Conservation (phyloP, 2,329 filamentous ascomycete genomes). For the Penicillium sp. region DNA sequence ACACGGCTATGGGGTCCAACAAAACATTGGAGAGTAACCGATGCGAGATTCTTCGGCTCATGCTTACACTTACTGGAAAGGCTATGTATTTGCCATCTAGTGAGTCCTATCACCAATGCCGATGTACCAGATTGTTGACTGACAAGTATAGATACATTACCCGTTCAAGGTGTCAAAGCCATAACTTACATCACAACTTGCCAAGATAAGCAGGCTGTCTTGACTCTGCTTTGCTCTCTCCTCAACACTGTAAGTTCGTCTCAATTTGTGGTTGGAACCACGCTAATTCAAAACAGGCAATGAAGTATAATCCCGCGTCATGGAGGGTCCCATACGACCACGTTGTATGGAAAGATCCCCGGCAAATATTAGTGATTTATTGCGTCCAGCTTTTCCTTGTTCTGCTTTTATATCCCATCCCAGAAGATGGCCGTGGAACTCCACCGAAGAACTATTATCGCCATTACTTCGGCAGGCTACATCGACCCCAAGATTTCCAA, state of each 20-base stretch:
- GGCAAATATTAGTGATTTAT: constrained; percentile 87
- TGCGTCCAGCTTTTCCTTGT: constrained; percentile 87
- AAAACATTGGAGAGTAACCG: constrained; percentile 93
- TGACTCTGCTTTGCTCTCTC: constrained; percentile 87
- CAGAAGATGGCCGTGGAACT: constrained; percentile 65
- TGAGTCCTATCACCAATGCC: constrained; percentile 33
- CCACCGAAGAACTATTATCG: constrained; percentile 88
- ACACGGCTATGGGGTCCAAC: constrained; percentile 79
- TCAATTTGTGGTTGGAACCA: neutral
- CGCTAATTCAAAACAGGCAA: constrained; percentile 57
- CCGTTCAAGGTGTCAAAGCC: constrained; percentile 76
- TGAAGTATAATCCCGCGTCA: constrained; percentile 92
- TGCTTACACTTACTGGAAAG: constrained; percentile 82
- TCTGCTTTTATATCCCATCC: constrained; percentile 81
- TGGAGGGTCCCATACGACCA: constrained; percentile 96
- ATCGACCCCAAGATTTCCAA: constrained; percentile 94
- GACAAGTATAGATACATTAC: constrained; percentile 57
- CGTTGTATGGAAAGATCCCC: constrained; percentile 85
- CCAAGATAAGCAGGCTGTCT: constrained; percentile 83
- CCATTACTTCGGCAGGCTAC: constrained; percentile 84
- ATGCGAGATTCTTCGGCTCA: constrained; percentile 80
- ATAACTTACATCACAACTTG: constrained; percentile 88
- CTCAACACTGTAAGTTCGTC: constrained; percentile 74
- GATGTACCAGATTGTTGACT: neutral
- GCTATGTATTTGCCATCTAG: constrained; percentile 89